phyloP scores from a whole-genome alignment of 2,329 filamentous ascomycete genomes.

The Lasiodiplodia sp. region DNA sequence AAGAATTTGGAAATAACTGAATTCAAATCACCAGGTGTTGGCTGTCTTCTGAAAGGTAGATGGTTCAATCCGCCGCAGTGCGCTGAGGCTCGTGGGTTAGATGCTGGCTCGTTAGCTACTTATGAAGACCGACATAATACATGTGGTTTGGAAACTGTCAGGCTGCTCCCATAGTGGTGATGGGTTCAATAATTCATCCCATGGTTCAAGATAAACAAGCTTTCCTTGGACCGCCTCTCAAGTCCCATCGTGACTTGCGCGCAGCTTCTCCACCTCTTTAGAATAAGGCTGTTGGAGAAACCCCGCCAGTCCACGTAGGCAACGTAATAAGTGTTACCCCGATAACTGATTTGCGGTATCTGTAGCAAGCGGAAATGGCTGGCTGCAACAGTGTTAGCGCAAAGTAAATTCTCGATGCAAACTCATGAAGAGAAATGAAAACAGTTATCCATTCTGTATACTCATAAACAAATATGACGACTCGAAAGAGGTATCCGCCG shows the following conservation, averaged over 20 bases:
- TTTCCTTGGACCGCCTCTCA: background rate
- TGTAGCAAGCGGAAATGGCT: background rate
- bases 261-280: background rate
- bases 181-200: background rate
- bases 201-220: background rate
- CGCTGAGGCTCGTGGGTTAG: background rate
- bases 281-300: too few species aligned
- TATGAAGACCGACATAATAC: background rate
- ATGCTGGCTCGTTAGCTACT: background rate
- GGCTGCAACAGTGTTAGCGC: background rate
- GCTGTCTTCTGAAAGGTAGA: background rate
- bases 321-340: background rate
- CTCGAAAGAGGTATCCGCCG: conserved; percentile 2
- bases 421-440: background rate
- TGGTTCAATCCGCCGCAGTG: background rate
- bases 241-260: background rate
- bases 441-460: conserved; percentile 9
- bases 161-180: background rate
- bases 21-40: background rate
- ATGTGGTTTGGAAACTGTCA: background rate
- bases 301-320: too few species aligned
- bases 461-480: background rate
- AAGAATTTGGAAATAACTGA: background rate
- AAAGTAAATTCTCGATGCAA: background rate
- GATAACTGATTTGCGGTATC: background rate